Percentiles rank a stretch among this genome's conserved stretches.
Conservation (phyloP, 345 rosid species). For the Hypericum androsaemum region DNA sequence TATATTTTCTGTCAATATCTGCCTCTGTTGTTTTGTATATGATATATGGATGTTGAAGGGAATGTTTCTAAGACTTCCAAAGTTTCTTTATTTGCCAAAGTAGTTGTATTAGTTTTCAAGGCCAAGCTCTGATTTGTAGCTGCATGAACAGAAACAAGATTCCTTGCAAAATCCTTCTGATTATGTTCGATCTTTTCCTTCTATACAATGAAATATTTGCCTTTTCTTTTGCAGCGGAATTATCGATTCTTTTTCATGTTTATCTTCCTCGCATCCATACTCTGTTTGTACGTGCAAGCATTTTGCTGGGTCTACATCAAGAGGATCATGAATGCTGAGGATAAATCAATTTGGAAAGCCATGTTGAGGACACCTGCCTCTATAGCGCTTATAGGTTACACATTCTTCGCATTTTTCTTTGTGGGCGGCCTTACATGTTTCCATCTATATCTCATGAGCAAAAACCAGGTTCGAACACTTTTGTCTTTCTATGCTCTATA, state of each 20-base stretch:
- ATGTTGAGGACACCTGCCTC: constrained; percentile 82
- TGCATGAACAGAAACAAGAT: too few species aligned
- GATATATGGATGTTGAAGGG: too few species aligned
- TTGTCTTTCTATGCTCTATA: constrained; percentile 1
- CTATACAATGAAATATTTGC: constrained; percentile 2
- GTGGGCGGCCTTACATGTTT: constrained; percentile 86
- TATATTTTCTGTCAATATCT: too few species aligned
- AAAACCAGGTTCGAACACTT: constrained; percentile 59
- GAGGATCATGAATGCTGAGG: constrained; percentile 54
- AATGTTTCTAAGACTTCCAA: too few species aligned
- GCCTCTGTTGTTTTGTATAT: too few species aligned
- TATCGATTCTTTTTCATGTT: constrained; percentile 95
- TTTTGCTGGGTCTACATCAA: constrained; percentile 82
- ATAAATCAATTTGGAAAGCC: constrained; percentile 70
- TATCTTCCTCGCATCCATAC: constrained; percentile 52
- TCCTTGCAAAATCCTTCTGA: too few species aligned
- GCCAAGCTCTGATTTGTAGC: too few species aligned
- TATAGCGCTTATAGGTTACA: constrained; percentile 56
- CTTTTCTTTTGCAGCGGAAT: constrained; percentile 64
- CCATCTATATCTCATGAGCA: constrained; percentile 80
- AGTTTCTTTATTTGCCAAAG: too few species aligned
- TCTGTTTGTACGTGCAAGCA: constrained; percentile 75
- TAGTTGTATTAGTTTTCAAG: too few species aligned
- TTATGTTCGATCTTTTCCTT: background rate
- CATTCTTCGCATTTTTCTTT: constrained; percentile 69